Base-by-base conservation (phyloP, 1,284 basidiomycete species). In the Mycena sp. region DNA sequence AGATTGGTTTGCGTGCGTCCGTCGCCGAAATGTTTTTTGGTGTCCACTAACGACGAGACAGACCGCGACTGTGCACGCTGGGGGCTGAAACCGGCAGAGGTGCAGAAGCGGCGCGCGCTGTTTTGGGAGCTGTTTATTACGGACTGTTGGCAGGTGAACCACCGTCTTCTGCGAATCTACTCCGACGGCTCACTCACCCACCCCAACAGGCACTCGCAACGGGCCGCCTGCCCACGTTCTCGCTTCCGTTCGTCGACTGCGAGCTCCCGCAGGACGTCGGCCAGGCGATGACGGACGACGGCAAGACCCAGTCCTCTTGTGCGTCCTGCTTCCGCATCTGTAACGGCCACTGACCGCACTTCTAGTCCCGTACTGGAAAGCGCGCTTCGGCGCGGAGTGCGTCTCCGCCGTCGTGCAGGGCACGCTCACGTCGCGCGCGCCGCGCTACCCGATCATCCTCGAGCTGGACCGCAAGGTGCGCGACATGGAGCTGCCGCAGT, bases 111-210 rank as follows among this genome's bases (percentile, higher is more conserved):
- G 6, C 81, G 89, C n/a, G 84, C 85, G 2, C 72, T 91, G 23
- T 91, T 90, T 69, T 91, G 89, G 89, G 89, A 91, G 68, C 67
- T 91, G 30, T 89, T 87, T 68, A 85, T 88, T 64, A 87, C 87
- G 0, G 87, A 90, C 71, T 84, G 84, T 61, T 89, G 87, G 87
- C 87, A 87, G 79, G 87, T 87, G 65, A 32, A n/a, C n/a, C n/a
- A n/a, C n/a, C n/a, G n/a, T n/a, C n/a, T n/a, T n/a, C n/a, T n/a
- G n/a, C n/a, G n/a, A 43, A 70, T 54, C 40, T 58, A 30, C 26
- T 16, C 58, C 25, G 9, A 35, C 32, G 7, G 14, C 7, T 35
- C 32, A 35, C n/a, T n/a, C n/a, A 35, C 7, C 32, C 32, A 35
- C 35, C 11, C 62, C 44, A 29, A 30, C 61, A 85, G 86, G 86